Percentiles rank a stretch among this genome's conserved stretches.
phyloP scores from a whole-genome alignment of 139 green algal species.

The Chlamydomonas incerta region DNA sequence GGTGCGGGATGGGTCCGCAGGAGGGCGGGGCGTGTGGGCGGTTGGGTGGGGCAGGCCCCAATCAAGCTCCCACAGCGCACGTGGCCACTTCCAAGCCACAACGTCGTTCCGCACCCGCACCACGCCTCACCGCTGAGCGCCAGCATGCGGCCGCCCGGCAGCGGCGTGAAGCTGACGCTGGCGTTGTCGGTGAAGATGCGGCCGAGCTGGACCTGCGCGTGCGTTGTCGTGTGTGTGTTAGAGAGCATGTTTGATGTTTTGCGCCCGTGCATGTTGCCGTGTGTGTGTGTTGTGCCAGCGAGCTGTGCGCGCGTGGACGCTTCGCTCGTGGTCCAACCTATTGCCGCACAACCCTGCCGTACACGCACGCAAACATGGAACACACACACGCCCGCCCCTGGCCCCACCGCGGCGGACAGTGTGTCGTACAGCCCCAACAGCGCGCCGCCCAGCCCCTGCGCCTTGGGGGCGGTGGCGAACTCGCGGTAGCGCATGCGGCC shows the following conservation, averaged over 20 bases:
- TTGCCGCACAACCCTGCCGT: too few relatives aligned
- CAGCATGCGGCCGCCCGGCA: constrained; percentile 53
- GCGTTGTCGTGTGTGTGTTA: too few relatives aligned
- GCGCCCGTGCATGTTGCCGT: too few relatives aligned
- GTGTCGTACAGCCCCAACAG: constrained; percentile 9
- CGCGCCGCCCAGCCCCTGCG: constrained; percentile 39
- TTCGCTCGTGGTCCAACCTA: too few relatives aligned
- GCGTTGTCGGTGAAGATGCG: too few relatives aligned
- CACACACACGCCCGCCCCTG: too few relatives aligned
- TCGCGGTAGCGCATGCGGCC: constrained; percentile 72
- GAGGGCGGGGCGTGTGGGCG: too few relatives aligned
- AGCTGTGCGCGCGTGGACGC: too few relatives aligned
- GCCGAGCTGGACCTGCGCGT: not conserved
- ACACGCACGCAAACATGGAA: too few relatives aligned
- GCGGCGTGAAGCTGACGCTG: constrained; percentile 68
- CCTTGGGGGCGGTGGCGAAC: constrained; percentile 64
- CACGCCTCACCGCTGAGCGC: constrained; percentile 56
- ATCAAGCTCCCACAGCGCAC: not conserved
- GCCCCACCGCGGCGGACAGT: constrained; percentile 18
- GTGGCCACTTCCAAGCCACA: not conserved
- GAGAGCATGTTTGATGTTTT: too few relatives aligned
- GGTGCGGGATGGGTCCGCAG: not conserved
- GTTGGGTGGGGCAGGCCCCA: not conserved
- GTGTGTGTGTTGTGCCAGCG: too few relatives aligned
- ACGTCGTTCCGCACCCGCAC: not conserved